Conservation (phyloP, 805 yeast species). For the Teunomyces cretensis region DNA sequence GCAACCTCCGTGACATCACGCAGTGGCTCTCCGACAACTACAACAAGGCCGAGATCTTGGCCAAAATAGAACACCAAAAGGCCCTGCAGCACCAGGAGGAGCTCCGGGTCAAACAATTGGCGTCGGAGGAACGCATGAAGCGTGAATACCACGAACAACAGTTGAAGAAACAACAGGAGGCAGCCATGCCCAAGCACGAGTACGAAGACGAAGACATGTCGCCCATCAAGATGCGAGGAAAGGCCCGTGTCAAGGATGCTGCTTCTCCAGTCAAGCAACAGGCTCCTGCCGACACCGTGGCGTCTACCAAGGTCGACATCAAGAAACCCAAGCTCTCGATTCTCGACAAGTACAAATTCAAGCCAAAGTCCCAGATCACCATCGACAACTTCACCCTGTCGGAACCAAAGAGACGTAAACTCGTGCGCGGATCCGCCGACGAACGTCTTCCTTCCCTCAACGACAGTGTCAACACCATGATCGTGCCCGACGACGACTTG, state of each 20-base stretch:
- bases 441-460: conserved; percentile 8
- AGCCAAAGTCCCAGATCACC: conserved; percentile 31
- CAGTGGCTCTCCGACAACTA: conserved; percentile 39
- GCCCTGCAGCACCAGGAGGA: conserved; percentile 11
- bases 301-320: conserved; percentile 40
- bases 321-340: conserved; percentile 41
- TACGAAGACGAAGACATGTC: conserved; percentile 36
- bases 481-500: conserved; percentile 30
- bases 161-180: conserved; percentile 9
- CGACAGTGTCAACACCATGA: not conserved
- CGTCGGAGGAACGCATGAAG: conserved; percentile 16
- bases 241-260: conserved; percentile 26
- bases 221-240: conserved; percentile 35
- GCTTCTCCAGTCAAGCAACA: conserved; percentile 18
- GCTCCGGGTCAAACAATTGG: conserved; percentile 10
- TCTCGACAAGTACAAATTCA: conserved; percentile 39
- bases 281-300: conserved; percentile 4
- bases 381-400: conserved; percentile 24
- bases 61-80: conserved; percentile 15
- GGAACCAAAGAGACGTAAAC: conserved; percentile 30
- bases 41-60: conserved; percentile 24
- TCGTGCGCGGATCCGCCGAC: conserved; percentile 33
- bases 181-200: not conserved
- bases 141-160: conserved; percentile 14
- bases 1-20: conserved; percentile 40